Conservation (phyloP, 2,329 filamentous ascomycete species). For the Sclerotinia spermophila region DNA sequence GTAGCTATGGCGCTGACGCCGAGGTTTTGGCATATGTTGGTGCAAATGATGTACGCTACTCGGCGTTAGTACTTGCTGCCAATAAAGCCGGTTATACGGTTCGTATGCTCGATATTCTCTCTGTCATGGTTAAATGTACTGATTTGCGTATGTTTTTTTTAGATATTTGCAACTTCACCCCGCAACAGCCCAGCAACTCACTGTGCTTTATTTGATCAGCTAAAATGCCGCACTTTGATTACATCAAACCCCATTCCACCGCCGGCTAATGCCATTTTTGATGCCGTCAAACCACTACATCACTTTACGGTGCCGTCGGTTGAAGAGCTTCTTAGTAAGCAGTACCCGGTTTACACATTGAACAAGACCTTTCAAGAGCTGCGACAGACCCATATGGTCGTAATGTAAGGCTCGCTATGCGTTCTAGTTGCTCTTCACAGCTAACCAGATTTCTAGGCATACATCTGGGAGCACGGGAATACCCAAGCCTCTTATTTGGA, state of each 20-base stretch:
- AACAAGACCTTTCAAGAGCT: background rate
- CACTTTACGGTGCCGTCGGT: background rate
- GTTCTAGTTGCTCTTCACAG: background rate
- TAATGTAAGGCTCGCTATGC: background rate
- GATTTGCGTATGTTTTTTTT: slow-evolving; percentile 35
- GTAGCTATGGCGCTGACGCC: slow-evolving; percentile 36
- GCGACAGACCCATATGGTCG: background rate
- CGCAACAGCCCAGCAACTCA: background rate
- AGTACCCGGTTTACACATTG: background rate
- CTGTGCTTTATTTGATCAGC: background rate
- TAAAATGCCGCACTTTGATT: background rate
- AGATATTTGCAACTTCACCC: background rate
- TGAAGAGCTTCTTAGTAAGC: background rate
- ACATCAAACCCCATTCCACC: background rate
- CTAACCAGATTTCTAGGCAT: background rate
- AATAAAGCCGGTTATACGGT: slow-evolving; percentile 3
- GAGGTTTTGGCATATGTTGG: slow-evolving; percentile 43
- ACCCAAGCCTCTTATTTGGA: background rate
- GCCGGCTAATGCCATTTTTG: background rate
- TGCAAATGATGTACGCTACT: slow-evolving; percentile 8
- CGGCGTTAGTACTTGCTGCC: background rate
- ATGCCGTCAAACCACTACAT: background rate
- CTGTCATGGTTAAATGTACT: slow-evolving; percentile 31
- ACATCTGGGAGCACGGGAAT: background rate
- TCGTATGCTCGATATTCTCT: background rate